Base-by-base conservation (phyloP, 2,329 filamentous ascomycete genomes). In the Coniochaeta sp. region DNA sequence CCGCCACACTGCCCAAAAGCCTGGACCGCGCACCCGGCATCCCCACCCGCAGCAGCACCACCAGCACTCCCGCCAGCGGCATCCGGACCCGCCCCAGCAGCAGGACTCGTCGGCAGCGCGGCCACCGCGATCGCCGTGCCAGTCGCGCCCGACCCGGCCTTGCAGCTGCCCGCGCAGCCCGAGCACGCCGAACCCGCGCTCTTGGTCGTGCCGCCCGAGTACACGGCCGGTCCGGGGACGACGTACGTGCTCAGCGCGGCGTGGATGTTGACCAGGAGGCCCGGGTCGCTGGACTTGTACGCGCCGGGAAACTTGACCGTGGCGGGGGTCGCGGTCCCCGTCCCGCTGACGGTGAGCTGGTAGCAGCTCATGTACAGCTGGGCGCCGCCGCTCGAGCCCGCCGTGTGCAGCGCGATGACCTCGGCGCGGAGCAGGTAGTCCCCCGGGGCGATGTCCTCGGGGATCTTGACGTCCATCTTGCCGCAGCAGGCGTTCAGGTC, bases 371-470 rank as follows among this genome's bases (percentile, higher is more conserved):
- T 73, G 69, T 75, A 75, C 16, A 74, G 65, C 64, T 75, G 73
- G 0, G 73, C 73, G 1, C 72, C 71, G 28, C 67, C 73, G 1
- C 65, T 24, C 1, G 64, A 63, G 5, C 68, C 68, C 4, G 77
- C 78, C 9, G 74, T 70, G 64, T 82, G 79, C 19, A 81, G 70
- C 3, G 79, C 79, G 55, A 82, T 76, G 14, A 73, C 75, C 67
- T 82, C 79, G 26, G 79, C 77, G 30, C 79, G 73, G 24, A 82
- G 69, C 22, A 82, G 74, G 63, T 81, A 75, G 64, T 75, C 74
- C 58, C 74, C 74, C 1, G 69, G 52, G 0, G 70, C 64, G 12
- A 75, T 60, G 58, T 70, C 66, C 8, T 63, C 58, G 38, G 73
- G 72, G 57, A 75, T 71, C 54, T 66, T 65, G 57, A 77, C 71